Evolutionary conservation across 106 monocot genomes (phyloP), one percentile per base, ranked within the genome.

Genomic region (Dendrobium chrysotoxum): DNA sequence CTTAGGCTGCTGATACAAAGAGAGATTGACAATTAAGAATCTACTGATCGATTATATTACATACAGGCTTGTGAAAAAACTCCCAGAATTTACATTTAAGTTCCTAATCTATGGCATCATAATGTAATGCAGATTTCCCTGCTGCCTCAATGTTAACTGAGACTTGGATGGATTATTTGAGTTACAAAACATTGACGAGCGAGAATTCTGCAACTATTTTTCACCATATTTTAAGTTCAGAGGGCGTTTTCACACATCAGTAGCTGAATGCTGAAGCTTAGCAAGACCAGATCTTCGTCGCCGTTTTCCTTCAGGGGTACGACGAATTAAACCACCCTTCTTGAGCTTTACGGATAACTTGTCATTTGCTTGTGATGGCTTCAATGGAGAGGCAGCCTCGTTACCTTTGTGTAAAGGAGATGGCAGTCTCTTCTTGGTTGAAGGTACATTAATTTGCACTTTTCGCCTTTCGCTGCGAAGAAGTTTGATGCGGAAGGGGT

Each of bases 231-330:
- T 70, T 38, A 5, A 31, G 15, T 16, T 1, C 71, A 71, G 38
- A 39, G 13, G 13, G 3, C 13, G 2, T 13, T 18, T 40, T 74
- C 74, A 74, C 39, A 42, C n/a, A 42, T 74, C 42, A 28, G 42
- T 30, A 46, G 87, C 80, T 61, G 73, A 78, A 23, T 79, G 77
- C 66, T 87, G 25, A 71, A 85, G 50, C 21, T 81, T 79, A 12
- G 74, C 77, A 53, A 85, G 58, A 41, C 82, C 78, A 16, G 90
- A 83, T 74, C 83, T 86, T 64, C 87, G 77, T 66, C 88, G 53
- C 39, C 86, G 86, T 68, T 94, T 92, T 26, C 88, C 80, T 21
- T 94, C 88, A 6, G 94, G 89, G 0, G 94, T 91, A 78, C 85
- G 83, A 70, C 81, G 86, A 58, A 83, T 64, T 2, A 81, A 53